These are phyloP conservation scores for Pseudozyma tsukubaensis DNA, from an alignment of 1,284 basidiomycete genomes.

Conservation along the genomic window DNA sequence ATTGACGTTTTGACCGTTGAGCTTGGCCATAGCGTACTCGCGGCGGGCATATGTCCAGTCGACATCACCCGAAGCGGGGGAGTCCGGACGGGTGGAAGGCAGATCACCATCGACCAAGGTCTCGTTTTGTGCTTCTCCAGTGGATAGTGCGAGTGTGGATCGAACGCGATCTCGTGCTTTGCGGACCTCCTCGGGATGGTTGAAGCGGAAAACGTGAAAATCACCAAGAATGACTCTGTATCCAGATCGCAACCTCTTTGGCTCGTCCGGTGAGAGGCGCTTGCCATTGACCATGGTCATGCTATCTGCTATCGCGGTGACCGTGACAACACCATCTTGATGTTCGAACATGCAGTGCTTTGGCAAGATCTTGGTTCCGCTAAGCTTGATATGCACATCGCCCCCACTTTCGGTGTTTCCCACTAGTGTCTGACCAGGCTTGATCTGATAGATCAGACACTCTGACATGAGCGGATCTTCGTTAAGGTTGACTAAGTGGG, in stretches of 20 bases:
- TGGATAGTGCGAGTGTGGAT: slow-evolving; percentile 52
- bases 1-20: slow-evolving; percentile 63
- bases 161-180: slow-evolving; percentile 59
- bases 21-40: slow-evolving; percentile 57
- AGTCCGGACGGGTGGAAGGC: slow-evolving; percentile 53
- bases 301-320: slow-evolving; percentile 81
- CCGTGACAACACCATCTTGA: slow-evolving; percentile 82
- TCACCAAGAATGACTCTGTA: slow-evolving; percentile 97
- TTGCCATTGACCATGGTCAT: slow-evolving; percentile 91
- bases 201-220: slow-evolving; percentile 97
- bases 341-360: slow-evolving; percentile 94
- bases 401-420: slow-evolving; percentile 38
- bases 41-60: slow-evolving; percentile 65
- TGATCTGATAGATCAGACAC: slow-evolving; percentile 81
- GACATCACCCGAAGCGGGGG: slow-evolving; percentile 59
- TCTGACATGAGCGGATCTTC: slow-evolving; percentile 71
- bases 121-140: slow-evolving; percentile 54
- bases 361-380: slow-evolving; percentile 88
- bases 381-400: slow-evolving; percentile 80
- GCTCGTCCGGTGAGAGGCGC: slow-evolving; percentile 55
- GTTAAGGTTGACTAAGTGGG: slow-evolving; percentile 65
- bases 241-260: slow-evolving; percentile 78
- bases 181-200: slow-evolving; percentile 70
- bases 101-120: slow-evolving; percentile 40
- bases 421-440: slow-evolving; percentile 82